A percentile compares a stretch with the other conserved stretches of the same genome.
phyloP scores from a whole-genome alignment of 1,284 basidiomycete species.

The Sanguinoderma infundibulare region DNA sequence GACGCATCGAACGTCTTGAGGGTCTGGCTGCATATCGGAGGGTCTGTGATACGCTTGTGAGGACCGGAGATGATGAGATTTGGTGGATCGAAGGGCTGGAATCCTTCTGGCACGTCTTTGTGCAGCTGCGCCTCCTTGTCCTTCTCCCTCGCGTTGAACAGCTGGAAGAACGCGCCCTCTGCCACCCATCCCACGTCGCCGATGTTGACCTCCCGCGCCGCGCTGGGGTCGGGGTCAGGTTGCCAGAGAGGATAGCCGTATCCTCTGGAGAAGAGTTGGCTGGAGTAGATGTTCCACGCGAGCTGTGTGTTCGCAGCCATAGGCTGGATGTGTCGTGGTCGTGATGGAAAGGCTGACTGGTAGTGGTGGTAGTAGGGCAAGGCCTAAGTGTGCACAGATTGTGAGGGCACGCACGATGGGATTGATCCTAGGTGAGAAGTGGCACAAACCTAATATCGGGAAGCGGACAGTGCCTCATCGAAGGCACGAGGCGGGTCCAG shows the following conservation, averaged over 20 bases:
- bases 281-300: conserved; percentile 12
- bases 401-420: no score
- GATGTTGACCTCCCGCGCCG: conserved; percentile 17
- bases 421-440: background rate
- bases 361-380: background rate
- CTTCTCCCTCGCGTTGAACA: conserved; percentile 22
- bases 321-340: background rate
- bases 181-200: conserved; percentile 31
- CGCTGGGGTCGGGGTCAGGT: conserved; percentile 1
- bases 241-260: conserved; percentile 28
- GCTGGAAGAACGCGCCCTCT: conserved; percentile 23
- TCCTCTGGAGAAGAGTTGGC: conserved; percentile 18
- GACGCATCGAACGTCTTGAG: conserved; percentile 10
- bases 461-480: background rate
- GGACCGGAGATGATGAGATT: conserved; percentile 6
- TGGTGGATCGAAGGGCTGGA: conserved; percentile 9
- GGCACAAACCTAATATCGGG: background rate
- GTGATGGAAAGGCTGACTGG: background rate
- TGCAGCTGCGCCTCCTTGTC: background rate
- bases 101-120: conserved; percentile 10
- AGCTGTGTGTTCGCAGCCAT: background rate
- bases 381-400: no score
- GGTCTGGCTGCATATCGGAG: conserved; percentile 15
- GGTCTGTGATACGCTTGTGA: conserved; percentile 1
- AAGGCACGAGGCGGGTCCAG: background rate